Evolutionary conservation across 306 rosid species (phyloP).

Genomic region (Astragalus membranaceus): DNA sequence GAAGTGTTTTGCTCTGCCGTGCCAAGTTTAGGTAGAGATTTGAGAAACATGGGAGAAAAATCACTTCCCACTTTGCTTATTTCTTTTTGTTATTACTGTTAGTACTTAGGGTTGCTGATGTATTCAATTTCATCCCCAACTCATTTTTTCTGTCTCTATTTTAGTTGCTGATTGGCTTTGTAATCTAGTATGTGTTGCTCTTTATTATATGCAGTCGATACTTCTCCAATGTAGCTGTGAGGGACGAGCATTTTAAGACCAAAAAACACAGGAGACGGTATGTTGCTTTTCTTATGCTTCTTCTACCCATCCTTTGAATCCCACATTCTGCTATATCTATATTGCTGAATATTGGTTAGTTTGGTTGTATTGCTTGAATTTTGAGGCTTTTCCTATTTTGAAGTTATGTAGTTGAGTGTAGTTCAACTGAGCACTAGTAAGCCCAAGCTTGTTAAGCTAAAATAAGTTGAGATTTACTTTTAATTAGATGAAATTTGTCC

Average conservation of each 20-base stretch:
- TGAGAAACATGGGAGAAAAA: not conserved
- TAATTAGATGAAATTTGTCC: not conserved
- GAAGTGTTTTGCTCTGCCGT: not conserved
- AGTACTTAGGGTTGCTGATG: not conserved
- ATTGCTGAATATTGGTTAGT: not conserved
- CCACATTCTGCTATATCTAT: not conserved
- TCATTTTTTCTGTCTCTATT: not conserved
- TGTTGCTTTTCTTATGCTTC: too few relatives aligned
- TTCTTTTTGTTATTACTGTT: not conserved
- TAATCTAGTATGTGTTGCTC: not conserved
- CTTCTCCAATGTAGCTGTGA: slow-evolving; percentile 64
- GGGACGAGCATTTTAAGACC: slow-evolving; percentile 91
- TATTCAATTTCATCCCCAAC: not conserved
- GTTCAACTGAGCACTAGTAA: not conserved
- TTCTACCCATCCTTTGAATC: not conserved
- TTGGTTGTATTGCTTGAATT: slow-evolving; percentile 4
- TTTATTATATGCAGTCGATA: slow-evolving; percentile 58
- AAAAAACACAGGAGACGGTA: slow-evolving; percentile 84
- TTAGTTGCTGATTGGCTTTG: not conserved
- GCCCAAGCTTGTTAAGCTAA: not conserved
- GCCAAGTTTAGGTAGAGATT: not conserved
- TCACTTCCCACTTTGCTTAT: not conserved
- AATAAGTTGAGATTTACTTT: not conserved
- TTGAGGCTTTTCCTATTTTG: slow-evolving; percentile 1
- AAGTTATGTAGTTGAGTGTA: too few relatives aligned